phyloP scores from a whole-genome alignment of 768 basidiomycete genomes.

The Dentipellis sp. region DNA sequence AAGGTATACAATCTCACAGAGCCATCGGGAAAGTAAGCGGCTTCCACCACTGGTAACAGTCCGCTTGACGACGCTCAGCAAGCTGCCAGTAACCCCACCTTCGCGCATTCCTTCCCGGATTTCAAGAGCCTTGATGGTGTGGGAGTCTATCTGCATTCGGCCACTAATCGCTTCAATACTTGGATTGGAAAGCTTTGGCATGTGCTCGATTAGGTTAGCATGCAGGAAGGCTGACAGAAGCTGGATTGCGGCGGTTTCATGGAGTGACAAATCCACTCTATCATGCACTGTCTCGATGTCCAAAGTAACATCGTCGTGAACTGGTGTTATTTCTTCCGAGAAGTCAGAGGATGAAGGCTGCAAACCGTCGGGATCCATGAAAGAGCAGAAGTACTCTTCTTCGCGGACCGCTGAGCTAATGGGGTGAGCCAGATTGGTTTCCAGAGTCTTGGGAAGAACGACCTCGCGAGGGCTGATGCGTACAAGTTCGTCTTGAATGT shows the following conservation, averaged over 20 bases:
- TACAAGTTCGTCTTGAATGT: conserved; percentile 71
- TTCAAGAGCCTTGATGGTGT: conserved; percentile 85
- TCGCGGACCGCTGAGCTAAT: conserved; percentile 41
- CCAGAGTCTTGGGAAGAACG: conserved; percentile 45
- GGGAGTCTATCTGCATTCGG: conserved; percentile 84
- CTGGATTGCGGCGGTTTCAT: conserved; percentile 48
- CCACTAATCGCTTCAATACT: conserved; percentile 41
- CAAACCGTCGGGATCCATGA: conserved; percentile 15
- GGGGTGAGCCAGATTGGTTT: conserved; percentile 30
- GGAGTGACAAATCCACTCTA: conserved; percentile 16
- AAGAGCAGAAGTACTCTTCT: conserved; percentile 48
- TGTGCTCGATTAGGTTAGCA: conserved; percentile 65
- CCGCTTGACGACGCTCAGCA: conserved; percentile 65
- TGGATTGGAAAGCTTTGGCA: conserved; percentile 55
- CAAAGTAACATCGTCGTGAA: conserved; percentile 7
- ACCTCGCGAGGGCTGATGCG: conserved; percentile 79
- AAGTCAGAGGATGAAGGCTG: neutral
- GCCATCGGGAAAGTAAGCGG: conserved; percentile 63
- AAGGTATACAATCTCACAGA: conserved; percentile 43
- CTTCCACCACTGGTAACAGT: conserved; percentile 74
- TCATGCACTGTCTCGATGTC: neutral
- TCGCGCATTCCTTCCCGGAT: conserved; percentile 69
- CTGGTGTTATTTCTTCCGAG: neutral
- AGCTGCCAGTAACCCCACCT: conserved; percentile 63
- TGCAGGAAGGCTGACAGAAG: conserved; percentile 59